These are phyloP conservation scores for Alternaria rosae DNA, from an alignment of 2,329 filamentous ascomycete species.

Conservation along the genomic window DNA sequence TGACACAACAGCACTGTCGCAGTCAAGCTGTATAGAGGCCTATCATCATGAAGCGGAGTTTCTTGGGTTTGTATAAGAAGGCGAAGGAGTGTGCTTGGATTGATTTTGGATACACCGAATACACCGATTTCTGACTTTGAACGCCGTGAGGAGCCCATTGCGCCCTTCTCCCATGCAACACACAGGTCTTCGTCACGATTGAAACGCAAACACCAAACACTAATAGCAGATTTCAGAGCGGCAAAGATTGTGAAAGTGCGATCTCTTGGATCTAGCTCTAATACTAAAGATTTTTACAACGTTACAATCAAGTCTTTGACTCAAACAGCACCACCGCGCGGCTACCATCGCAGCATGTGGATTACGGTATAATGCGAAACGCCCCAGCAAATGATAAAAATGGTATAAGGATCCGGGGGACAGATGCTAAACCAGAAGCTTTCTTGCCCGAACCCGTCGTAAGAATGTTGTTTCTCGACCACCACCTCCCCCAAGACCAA, in stretches of 20 bases:
- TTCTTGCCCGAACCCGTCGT: slow-evolving; percentile 25
- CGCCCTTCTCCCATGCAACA: neutral
- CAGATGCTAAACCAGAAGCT: slow-evolving; percentile 26
- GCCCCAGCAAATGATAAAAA: slow-evolving; percentile 27
- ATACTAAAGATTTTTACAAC: slow-evolving; percentile 34
- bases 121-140: slow-evolving; percentile 22
- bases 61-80: neutral
- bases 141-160: slow-evolving; percentile 22
- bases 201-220: neutral
- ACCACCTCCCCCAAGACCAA: neutral
- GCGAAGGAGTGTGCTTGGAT: slow-evolving; percentile 3
- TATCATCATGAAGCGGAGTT: slow-evolving; percentile 3
- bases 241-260: slow-evolving; percentile 18
- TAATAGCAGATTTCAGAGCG: neutral
- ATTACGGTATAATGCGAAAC: slow-evolving; percentile 50
- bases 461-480: slow-evolving; percentile 17
- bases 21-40: neutral
- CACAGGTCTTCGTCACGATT: neutral
- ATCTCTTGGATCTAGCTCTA: slow-evolving; percentile 38
- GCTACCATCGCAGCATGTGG: slow-evolving; percentile 24
- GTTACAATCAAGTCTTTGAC: slow-evolving; percentile 4
- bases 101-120: slow-evolving; percentile 19
- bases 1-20: neutral
- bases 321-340: slow-evolving; percentile 15
- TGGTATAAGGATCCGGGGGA: slow-evolving; percentile 34